Evolutionary conservation across 1,284 basidiomycete species (phyloP).

Genomic region (Ceratobasidium theobromae): DNA sequence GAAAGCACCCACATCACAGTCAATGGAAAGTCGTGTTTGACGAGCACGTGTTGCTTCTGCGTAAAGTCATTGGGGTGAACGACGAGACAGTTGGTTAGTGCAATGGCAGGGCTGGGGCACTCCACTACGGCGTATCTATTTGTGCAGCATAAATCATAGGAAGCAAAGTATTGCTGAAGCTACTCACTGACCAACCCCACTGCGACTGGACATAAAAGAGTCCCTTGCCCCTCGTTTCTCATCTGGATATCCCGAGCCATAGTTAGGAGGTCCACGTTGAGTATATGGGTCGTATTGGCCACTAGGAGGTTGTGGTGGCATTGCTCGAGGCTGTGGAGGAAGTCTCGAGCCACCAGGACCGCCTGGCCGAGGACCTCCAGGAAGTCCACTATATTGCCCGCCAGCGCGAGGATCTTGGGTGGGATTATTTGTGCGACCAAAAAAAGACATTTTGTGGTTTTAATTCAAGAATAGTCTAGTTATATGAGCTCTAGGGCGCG

Average conservation of each 20-base stretch:
- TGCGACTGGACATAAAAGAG: not conserved
- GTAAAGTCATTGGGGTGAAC: slow-evolving; percentile 76
- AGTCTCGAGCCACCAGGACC: slow-evolving; percentile 39
- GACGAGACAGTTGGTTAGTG: slow-evolving; percentile 79
- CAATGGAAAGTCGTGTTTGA: slow-evolving; percentile 68
- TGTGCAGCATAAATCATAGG: too few species aligned
- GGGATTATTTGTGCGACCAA: slow-evolving; percentile 12
- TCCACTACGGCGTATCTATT: slow-evolving; percentile 59
- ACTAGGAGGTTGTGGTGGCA: slow-evolving; percentile 5
- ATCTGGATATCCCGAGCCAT: slow-evolving; percentile 19
- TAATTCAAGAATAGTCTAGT: slow-evolving; percentile 4
- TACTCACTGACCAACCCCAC: slow-evolving; percentile 40
- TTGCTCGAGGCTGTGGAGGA: slow-evolving; percentile 44
- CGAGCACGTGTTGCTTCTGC: slow-evolving; percentile 68
- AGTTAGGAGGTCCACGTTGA: slow-evolving; percentile 48
- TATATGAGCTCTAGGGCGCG: slow-evolving; percentile 4
- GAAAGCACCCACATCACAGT: slow-evolving; percentile 65
- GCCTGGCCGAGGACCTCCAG: slow-evolving; percentile 12
- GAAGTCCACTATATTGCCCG: slow-evolving; percentile 11
- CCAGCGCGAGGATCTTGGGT: slow-evolving; percentile 25
- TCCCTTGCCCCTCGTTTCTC: slow-evolving; percentile 19
- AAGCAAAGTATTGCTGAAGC: too few species aligned
- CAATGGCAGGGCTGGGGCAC: slow-evolving; percentile 62
- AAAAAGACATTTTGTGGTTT: slow-evolving; percentile 9
- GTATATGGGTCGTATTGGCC: slow-evolving; percentile 24